A percentile compares a stretch with the other conserved stretches of the same genome.
These are phyloP conservation scores for Paecilomyces formosus DNA, from an alignment of 2,329 filamentous ascomycete genomes.

Conservation along the genomic window DNA sequence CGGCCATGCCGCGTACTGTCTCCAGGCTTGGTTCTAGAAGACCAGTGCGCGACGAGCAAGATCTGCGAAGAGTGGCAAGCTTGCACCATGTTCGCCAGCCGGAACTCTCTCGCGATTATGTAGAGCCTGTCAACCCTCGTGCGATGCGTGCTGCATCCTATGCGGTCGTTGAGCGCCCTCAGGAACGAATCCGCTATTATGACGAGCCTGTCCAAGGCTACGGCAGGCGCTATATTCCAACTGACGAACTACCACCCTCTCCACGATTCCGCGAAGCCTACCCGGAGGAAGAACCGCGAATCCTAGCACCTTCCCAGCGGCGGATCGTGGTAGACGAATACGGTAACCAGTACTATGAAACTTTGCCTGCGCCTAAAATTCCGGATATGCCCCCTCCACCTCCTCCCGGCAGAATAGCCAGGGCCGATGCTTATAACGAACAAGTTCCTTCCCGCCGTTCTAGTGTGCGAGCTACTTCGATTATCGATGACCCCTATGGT, in stretches of 20 bases:
- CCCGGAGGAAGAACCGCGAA: slow-evolving; percentile 35
- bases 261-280: slow-evolving; percentile 34
- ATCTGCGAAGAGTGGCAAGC: slow-evolving; percentile 41
- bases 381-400: slow-evolving; percentile 26
- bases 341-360: slow-evolving; percentile 69
- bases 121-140: slow-evolving; percentile 33
- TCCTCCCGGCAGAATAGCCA: slow-evolving; percentile 21
- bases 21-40: slow-evolving; percentile 32
- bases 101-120: slow-evolving; percentile 35
- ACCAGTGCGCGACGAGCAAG: slow-evolving; percentile 34
- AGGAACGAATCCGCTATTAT: slow-evolving; percentile 31
- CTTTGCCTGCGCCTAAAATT: slow-evolving; percentile 33
- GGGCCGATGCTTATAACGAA: slow-evolving; percentile 28
- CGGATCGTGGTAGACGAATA: slow-evolving; percentile 75
- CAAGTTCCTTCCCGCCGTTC: slow-evolving; percentile 19
- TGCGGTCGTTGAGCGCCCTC: slow-evolving; percentile 31
- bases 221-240: slow-evolving; percentile 24
- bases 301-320: slow-evolving; percentile 49
- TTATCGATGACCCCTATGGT: slow-evolving; percentile 34
- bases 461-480: slow-evolving; percentile 33
- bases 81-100: slow-evolving; percentile 37
- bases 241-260: slow-evolving; percentile 29
- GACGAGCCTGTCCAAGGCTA: slow-evolving; percentile 27
- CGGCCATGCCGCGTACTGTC: slow-evolving; percentile 27
- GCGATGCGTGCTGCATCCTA: slow-evolving; percentile 32